phyloP scores from a whole-genome alignment of 176 grass and related monocot species.

The Typha latifolia region DNA sequence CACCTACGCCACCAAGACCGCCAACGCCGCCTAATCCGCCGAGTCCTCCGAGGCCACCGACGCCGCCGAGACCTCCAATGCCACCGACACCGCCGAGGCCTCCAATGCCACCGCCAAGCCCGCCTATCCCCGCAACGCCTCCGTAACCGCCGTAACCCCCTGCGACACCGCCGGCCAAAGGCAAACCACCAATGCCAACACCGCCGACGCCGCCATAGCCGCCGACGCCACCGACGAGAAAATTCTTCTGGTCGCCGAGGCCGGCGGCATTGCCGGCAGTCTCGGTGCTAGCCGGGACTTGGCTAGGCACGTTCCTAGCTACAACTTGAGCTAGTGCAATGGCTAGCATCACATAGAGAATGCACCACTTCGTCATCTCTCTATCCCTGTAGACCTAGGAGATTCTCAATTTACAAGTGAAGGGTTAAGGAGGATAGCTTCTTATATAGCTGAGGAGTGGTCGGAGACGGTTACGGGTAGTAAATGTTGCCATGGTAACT shows the following conservation, averaged over 20 bases:
- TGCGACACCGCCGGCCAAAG: background rate
- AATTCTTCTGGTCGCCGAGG: background rate
- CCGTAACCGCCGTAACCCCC: background rate
- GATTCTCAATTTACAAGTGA: too few relatives aligned
- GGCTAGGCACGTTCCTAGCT: background rate
- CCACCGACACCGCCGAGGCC: background rate
- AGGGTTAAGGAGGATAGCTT: too few relatives aligned
- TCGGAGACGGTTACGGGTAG: too few relatives aligned
- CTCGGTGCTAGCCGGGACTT: background rate
- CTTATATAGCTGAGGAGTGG: too few relatives aligned
- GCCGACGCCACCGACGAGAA: background rate
- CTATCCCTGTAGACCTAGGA: background rate
- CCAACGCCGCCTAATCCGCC: background rate
- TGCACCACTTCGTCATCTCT: background rate
- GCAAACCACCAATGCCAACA: background rate
- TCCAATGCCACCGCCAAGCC: background rate
- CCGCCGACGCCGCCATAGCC: background rate
- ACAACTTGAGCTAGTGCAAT: background rate
- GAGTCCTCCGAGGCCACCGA: background rate
- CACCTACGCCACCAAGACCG: background rate
- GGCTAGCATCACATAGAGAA: background rate
- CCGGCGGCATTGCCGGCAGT: background rate
- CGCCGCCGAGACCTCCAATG: background rate
- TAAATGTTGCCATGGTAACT: too few relatives aligned
- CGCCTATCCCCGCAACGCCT: background rate